A percentile compares a stretch with the other conserved stretches of the same genome.
Evolutionary conservation across 208 protist species (phyloP).

Genomic region (Leishmania turanica): DNA sequence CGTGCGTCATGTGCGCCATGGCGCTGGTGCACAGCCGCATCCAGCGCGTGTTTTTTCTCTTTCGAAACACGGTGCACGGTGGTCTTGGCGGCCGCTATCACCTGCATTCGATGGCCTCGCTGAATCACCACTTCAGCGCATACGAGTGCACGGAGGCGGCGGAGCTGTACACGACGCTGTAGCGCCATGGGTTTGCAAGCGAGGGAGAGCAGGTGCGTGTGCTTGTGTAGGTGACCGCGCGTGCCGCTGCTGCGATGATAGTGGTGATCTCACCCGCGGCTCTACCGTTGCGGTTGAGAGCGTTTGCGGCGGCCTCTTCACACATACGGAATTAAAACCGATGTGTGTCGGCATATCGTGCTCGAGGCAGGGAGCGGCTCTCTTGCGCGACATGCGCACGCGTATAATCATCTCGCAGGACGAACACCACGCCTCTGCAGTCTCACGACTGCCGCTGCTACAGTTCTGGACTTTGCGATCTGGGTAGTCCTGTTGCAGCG

Average conservation of each 20-base stretch:
- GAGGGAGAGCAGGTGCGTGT: background rate
- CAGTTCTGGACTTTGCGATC: background rate
- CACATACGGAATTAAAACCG: background rate
- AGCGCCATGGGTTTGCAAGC: background rate
- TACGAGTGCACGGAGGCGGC: constrained; percentile 52
- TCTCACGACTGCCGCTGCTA: background rate
- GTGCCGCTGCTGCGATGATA: background rate
- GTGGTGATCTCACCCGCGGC: background rate
- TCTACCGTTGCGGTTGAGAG: background rate
- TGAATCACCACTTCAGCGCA: constrained; percentile 87
- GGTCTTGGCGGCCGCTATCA: constrained; percentile 66
- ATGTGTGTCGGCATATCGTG: background rate
- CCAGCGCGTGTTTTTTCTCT: constrained; percentile 81
- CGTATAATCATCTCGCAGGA: background rate
- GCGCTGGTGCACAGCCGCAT: constrained; percentile 93
- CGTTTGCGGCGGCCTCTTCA: background rate
- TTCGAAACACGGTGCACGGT: constrained; percentile 66
- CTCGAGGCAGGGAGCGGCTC: background rate
- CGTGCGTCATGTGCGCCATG: constrained; percentile 95
- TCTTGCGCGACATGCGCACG: background rate
- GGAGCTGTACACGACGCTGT: constrained; percentile 19
- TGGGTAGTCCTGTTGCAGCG: background rate
- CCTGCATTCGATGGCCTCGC: constrained; percentile 75
- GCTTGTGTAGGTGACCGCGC: background rate
- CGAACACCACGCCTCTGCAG: background rate